Conservation (phyloP, 192 early-diverging fungal genomes). For the Geranomyces variabilis region DNA sequence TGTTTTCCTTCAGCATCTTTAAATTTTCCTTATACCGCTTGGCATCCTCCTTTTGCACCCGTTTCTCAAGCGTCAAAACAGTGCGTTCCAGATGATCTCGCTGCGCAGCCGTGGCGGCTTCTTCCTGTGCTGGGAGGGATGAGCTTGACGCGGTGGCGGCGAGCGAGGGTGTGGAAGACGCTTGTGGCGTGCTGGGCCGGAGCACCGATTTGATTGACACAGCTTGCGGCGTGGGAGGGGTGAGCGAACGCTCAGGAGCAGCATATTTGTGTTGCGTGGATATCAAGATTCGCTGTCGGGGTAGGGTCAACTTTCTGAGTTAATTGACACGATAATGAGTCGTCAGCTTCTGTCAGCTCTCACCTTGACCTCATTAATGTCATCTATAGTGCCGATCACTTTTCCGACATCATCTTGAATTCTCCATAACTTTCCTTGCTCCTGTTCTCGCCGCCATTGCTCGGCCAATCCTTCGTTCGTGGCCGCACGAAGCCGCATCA, state of each 20-base stretch:
- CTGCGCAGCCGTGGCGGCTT: conserved; percentile 50
- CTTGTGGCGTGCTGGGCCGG: conserved; percentile 11
- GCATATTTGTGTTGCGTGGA: conserved; percentile 47
- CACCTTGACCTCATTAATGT: conserved; percentile 63
- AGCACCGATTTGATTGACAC: conserved; percentile 62
- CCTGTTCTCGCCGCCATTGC: conserved; percentile 31
- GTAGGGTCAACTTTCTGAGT: background rate
- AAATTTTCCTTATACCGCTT: conserved; percentile 57
- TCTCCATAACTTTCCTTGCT: conserved; percentile 42
- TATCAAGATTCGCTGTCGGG: conserved; percentile 37
- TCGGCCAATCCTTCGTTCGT: conserved; percentile 60
- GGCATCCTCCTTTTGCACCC: conserved; percentile 56
- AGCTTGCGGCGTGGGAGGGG: conserved; percentile 39
- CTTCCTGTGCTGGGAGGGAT: conserved; percentile 49
- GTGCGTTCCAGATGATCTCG: conserved; percentile 64
- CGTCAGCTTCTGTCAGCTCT: background rate
- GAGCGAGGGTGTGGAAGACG: background rate
- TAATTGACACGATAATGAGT: background rate
- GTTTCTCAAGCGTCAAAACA: conserved; percentile 49
- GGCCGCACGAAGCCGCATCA: conserved; percentile 58
- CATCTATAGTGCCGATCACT: conserved; percentile 55
- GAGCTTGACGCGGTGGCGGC: background rate
- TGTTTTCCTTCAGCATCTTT: conserved; percentile 60
- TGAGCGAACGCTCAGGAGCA: background rate
- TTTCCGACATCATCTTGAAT: conserved; percentile 63